Evolutionary conservation across 352 stramenopile species (phyloP).

Genomic region (Phytophthora pini): DNA sequence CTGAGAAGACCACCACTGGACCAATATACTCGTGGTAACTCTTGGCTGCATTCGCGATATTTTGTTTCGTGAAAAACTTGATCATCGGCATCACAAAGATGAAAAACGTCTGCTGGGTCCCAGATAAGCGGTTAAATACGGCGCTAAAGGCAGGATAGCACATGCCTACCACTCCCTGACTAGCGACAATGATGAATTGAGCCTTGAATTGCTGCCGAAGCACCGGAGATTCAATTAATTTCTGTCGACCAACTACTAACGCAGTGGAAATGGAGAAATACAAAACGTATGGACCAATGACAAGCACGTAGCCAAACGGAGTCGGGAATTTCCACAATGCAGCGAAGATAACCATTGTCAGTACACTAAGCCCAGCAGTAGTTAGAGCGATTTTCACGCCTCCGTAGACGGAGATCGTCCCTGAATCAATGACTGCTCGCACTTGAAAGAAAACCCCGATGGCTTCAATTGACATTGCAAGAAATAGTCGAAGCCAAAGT

Average conservation of each 20-base stretch:
- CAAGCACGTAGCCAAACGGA: constrained; percentile 29
- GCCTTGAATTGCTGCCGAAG: constrained; percentile 9
- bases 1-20: constrained; percentile 29
- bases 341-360: constrained; percentile 5
- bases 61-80: constrained; percentile 37
- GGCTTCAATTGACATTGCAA: constrained; percentile 13
- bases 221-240: background rate
- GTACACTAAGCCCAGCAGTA: constrained; percentile 3
- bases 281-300: constrained; percentile 6
- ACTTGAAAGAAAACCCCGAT: constrained; percentile 10
- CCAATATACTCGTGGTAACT: constrained; percentile 29
- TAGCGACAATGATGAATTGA: constrained; percentile 17
- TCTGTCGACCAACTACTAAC: constrained; percentile 5
- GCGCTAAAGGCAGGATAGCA: constrained; percentile 29
- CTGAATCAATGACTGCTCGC: constrained; percentile 9
- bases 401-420: constrained; percentile 5
- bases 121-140: constrained; percentile 11
- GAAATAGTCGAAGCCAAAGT: constrained; percentile 16
- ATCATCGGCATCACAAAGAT: constrained; percentile 28
- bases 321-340: constrained; percentile 28
- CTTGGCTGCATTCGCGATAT: constrained; percentile 7
- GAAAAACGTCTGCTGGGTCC: constrained; percentile 14
- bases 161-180: constrained; percentile 19
- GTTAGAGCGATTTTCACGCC: constrained; percentile 7
- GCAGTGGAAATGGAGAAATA: constrained; percentile 13